Conservation (phyloP, 148 eudicot species). For the Rhododendron griersonianum region DNA sequence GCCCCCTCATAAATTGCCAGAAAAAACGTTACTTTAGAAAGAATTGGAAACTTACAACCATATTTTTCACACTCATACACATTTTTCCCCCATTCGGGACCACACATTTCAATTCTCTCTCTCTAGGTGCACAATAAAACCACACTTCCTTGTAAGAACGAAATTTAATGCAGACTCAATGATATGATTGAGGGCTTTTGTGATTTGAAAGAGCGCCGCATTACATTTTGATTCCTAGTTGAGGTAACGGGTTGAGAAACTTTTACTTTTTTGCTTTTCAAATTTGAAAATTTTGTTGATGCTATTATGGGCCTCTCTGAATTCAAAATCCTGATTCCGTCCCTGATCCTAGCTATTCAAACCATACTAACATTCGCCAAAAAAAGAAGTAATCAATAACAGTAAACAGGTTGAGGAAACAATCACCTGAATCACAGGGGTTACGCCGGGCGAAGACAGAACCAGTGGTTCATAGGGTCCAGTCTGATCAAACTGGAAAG, state of each 20-base stretch:
- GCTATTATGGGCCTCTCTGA: background rate
- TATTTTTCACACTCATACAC: background rate
- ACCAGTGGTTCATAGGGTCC: slow-evolving; percentile 78
- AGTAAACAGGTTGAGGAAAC: background rate
- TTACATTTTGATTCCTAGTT: background rate
- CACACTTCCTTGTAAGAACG: background rate
- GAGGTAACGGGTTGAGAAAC: background rate
- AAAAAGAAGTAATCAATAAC: background rate
- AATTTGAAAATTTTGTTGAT: too few relatives aligned
- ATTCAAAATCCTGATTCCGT: too few relatives aligned
- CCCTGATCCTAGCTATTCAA: background rate
- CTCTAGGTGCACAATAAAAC: background rate
- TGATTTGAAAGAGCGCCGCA: background rate
- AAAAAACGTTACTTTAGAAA: background rate
- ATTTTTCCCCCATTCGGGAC: background rate
- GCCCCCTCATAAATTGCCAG: background rate
- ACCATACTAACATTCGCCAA: background rate
- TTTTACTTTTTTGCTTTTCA: background rate
- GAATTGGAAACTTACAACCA: background rate
- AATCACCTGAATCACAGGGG: slow-evolving; percentile 63
- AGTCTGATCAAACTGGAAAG: slow-evolving; percentile 45
- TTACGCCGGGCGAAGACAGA: slow-evolving; percentile 49
- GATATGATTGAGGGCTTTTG: background rate
- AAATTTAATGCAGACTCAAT: background rate
- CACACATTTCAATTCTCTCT: background rate